A percentile compares a stretch with the other conserved stretches of the same genome.
Conservation (phyloP, 352 stramenopile genomes). For the Pythium sp. region DNA sequence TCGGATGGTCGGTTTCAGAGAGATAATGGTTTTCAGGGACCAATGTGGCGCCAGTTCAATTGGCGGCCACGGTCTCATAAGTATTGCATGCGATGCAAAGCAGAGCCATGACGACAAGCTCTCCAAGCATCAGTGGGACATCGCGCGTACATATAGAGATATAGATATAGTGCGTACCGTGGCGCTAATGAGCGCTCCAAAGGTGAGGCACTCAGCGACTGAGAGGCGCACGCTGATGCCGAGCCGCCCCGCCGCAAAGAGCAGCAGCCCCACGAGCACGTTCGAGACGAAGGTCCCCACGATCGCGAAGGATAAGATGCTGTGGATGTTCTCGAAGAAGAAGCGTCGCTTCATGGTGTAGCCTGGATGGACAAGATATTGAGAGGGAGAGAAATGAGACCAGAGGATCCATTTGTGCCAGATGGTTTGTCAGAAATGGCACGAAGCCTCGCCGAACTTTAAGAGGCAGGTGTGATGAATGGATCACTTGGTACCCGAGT, state of each 20-base stretch:
- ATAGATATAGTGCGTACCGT: constrained; percentile 31
- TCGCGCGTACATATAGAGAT: background rate
- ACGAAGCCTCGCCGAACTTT: background rate
- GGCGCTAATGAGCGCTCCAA: constrained; percentile 90
- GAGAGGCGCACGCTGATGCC: constrained; percentile 66
- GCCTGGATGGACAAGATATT: constrained; percentile 11
- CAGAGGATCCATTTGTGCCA: background rate
- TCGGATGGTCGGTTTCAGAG: background rate
- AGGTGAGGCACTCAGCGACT: constrained; percentile 88
- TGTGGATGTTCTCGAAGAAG: constrained; percentile 90
- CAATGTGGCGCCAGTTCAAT: too few species aligned
- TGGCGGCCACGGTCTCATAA: background rate
- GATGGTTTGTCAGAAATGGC: background rate
- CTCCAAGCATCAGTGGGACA: background rate
- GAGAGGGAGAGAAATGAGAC: background rate
- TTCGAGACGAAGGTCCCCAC: constrained; percentile 89
- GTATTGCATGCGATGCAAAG: background rate
- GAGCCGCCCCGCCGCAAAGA: constrained; percentile 68
- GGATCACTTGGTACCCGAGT: constrained; percentile 51
- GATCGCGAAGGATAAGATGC: constrained; percentile 90
- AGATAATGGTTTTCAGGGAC: too few species aligned
- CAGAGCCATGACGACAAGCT: background rate
- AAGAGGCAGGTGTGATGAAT: background rate
- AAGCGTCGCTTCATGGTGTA: constrained; percentile 90
- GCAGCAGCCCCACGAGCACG: constrained; percentile 73